Evolutionary conservation across 495 filamentous ascomycete species (phyloP).

Genomic region (Penicillium malachiteum): DNA sequence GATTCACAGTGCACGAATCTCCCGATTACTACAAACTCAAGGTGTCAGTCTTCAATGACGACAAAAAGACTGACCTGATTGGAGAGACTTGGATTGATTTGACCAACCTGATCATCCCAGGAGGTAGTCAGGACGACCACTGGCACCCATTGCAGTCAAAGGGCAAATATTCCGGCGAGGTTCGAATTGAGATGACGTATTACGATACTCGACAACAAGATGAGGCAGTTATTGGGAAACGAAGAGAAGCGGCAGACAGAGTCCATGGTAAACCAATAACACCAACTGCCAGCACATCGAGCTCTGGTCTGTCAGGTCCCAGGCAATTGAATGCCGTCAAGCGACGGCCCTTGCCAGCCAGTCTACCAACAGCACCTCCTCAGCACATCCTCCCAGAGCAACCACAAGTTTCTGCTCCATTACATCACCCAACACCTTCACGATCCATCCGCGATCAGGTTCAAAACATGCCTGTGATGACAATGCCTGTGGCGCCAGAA

Average conservation of each 20-base stretch:
- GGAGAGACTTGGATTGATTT: slow-evolving; percentile 89
- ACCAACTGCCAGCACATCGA: slow-evolving; percentile 13
- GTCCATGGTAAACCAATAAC: slow-evolving; percentile 23
- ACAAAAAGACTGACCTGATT: slow-evolving; percentile 93
- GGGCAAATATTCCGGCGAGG: slow-evolving; percentile 92
- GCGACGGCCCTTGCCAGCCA: slow-evolving; percentile 74
- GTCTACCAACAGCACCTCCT: slow-evolving; percentile 46
- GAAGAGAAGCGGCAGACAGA: slow-evolving; percentile 46
- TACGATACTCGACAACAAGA: slow-evolving; percentile 86
- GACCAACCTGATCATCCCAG: slow-evolving; percentile 73
- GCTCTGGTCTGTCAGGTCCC: slow-evolving; percentile 52
- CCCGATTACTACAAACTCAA: slow-evolving; percentile 94
- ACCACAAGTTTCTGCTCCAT: slow-evolving; percentile 21
- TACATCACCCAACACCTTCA: slow-evolving; percentile 25
- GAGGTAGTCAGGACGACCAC: slow-evolving; percentile 86
- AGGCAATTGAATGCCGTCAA: slow-evolving; percentile 63
- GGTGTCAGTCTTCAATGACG: slow-evolving; percentile 94
- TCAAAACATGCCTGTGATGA: slow-evolving; percentile 19
- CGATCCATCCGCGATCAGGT: slow-evolving; percentile 25
- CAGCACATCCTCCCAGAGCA: slow-evolving; percentile 30
- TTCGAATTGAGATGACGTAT: slow-evolving; percentile 93
- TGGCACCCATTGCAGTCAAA: slow-evolving; percentile 87
- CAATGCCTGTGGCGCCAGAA: slow-evolving; percentile 9
- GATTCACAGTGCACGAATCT: slow-evolving; percentile 94
- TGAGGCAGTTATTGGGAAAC: slow-evolving; percentile 58